Conservation (phyloP, 768 basidiomycete species). For the Phanerochaete carnosa region DNA sequence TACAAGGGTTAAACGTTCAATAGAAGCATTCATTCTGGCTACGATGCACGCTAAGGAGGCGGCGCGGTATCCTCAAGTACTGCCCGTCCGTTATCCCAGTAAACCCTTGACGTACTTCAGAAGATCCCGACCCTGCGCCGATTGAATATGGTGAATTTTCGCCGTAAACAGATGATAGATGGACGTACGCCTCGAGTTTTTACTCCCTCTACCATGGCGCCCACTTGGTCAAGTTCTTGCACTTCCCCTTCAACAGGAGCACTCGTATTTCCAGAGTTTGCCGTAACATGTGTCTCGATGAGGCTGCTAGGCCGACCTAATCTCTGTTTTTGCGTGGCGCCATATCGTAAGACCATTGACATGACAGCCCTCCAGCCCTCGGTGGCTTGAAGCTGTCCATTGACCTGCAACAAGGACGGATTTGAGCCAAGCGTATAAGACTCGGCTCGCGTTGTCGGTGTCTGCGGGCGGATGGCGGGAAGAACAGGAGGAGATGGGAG, state of each 20-base stretch:
- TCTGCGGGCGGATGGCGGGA: conserved; percentile 5
- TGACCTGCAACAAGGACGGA: conserved; percentile 31
- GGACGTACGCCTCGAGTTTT: conserved; percentile 69
- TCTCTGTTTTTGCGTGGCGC: conserved; percentile 55
- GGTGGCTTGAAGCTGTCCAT: conserved; percentile 30
- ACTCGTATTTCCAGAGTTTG: conserved; percentile 9
- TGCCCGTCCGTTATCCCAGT: conserved; percentile 42
- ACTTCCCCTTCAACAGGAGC: conserved; percentile 19
- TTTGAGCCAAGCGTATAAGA: conserved; percentile 15
- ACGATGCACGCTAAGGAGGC: background rate
- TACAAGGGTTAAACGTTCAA: background rate
- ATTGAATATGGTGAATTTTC: conserved; percentile 9
- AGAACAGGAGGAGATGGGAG: conserved; percentile 51
- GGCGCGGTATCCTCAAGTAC: background rate
- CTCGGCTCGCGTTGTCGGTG: conserved; percentile 16
- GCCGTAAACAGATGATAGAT: background rate
- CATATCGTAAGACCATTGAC: conserved; percentile 62
- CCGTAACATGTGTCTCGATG: conserved; percentile 16
- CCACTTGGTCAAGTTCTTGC: conserved; percentile 45
- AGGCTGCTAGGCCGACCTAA: conserved; percentile 23
- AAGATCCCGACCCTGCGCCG: conserved; percentile 60
- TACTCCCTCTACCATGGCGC: conserved; percentile 74
- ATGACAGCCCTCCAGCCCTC: conserved; percentile 87
- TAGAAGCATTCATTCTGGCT: background rate
- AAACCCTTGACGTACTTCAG: conserved; percentile 70